These are phyloP conservation scores for Eucalyptus dawsonii DNA, from an alignment of 345 rosid genomes.

Conservation along the genomic window DNA sequence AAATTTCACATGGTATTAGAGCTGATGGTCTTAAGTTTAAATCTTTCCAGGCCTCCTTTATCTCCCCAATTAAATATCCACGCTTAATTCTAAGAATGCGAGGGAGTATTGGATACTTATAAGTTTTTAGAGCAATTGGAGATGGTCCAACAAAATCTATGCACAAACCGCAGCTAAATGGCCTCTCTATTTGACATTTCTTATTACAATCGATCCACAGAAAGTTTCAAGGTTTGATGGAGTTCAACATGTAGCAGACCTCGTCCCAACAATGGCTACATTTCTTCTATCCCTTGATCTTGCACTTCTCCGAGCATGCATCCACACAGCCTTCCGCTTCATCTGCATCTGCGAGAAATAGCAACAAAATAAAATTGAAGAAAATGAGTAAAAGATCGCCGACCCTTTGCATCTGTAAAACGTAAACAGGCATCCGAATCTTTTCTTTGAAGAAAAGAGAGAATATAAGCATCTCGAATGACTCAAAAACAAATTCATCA, in stretches of 20 bases:
- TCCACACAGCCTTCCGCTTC: not conserved
- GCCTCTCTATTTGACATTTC: not conserved
- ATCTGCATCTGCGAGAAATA: not conserved
- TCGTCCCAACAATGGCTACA: not conserved
- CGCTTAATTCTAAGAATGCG: too few relatives aligned
- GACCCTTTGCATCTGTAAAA: not conserved
- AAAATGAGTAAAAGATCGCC: not conserved
- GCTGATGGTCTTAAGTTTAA: too few relatives aligned
- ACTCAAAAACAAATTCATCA: not conserved
- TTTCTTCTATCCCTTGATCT: not conserved
- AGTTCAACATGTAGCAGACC: not conserved
- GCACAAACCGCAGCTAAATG: not conserved
- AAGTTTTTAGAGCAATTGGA: too few relatives aligned
- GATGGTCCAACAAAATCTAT: too few relatives aligned
- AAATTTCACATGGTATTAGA: too few relatives aligned
- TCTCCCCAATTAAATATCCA: too few relatives aligned
- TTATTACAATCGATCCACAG: not conserved
- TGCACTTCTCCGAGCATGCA: not conserved
- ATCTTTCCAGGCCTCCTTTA: fast-evolving
- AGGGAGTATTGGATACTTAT: too few relatives aligned
- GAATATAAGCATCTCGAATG: not conserved
- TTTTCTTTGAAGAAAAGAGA: not conserved
- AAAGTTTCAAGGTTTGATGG: not conserved
- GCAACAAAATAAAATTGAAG: not conserved
- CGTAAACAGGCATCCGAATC: not conserved